Evolutionary conservation across 139 green algal genomes (phyloP).

Genomic region (Marvania coccoides): DNA sequence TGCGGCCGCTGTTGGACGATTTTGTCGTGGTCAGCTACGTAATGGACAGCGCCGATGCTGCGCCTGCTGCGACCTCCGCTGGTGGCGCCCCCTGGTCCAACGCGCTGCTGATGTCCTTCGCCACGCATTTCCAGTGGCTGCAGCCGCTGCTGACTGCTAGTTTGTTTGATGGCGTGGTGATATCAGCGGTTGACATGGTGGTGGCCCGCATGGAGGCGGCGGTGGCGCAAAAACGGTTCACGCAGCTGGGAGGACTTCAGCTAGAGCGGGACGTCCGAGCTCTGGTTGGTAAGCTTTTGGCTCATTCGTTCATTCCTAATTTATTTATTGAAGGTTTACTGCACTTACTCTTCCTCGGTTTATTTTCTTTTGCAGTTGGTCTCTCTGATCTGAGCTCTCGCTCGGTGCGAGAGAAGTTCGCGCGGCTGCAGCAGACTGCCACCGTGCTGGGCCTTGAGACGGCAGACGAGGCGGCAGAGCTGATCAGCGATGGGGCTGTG

Average conservation of each 20-base stretch:
- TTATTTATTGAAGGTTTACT: background rate
- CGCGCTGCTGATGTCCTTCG: slow-evolving; percentile 55
- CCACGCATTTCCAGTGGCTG: slow-evolving; percentile 44
- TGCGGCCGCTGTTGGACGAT: slow-evolving; percentile 62
- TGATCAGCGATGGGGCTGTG: slow-evolving; percentile 67
- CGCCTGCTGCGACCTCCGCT: slow-evolving; percentile 12
- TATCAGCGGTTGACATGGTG: slow-evolving; percentile 61
- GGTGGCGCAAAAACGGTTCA: slow-evolving; percentile 81
- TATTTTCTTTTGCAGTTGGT: background rate
- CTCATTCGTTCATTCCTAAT: background rate
- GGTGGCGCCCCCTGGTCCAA: slow-evolving; percentile 70
- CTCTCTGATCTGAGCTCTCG: slow-evolving; percentile 63
- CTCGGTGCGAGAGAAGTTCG: slow-evolving; percentile 89
- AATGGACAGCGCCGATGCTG: slow-evolving; percentile 68
- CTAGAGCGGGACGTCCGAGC: slow-evolving; percentile 79
- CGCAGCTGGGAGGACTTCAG: slow-evolving; percentile 88
- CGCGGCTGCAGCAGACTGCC: slow-evolving; percentile 76
- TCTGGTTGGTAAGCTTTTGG: slow-evolving; percentile 37
- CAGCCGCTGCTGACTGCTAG: slow-evolving; percentile 63
- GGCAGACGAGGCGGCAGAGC: slow-evolving; percentile 72
- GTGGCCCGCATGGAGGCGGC: slow-evolving; percentile 71
- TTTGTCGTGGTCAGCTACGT: slow-evolving; percentile 57
- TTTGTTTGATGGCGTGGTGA: slow-evolving; percentile 70
- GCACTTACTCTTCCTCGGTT: too few relatives aligned
- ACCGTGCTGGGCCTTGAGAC: slow-evolving; percentile 80